Conservation (phyloP, 139 green algal species). For the Ostreobium quekettii region DNA sequence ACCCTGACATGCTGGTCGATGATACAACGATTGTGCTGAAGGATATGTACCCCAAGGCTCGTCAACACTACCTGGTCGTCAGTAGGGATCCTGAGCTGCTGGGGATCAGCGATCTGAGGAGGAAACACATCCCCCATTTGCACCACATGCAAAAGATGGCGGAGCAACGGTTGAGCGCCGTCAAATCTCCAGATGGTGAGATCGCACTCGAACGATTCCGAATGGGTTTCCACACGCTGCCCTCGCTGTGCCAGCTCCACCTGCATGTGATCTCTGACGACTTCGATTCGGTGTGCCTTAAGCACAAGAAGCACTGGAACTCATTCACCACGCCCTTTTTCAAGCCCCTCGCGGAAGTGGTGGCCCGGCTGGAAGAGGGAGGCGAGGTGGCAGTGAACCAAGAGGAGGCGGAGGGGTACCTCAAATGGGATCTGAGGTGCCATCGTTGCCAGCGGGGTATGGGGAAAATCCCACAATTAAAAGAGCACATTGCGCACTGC, state of each 20-base stretch:
- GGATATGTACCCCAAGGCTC: neutral
- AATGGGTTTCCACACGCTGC: constrained; percentile 68
- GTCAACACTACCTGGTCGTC: neutral
- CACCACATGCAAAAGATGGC: neutral
- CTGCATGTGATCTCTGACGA: constrained; percentile 72
- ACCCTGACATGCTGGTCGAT: neutral
- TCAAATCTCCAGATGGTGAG: neutral
- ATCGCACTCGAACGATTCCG: no score
- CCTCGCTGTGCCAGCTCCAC: constrained; percentile 78
- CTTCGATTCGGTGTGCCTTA: constrained; percentile 41
- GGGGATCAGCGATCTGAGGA: neutral
- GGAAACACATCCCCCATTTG: neutral
- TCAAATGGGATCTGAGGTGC: constrained; percentile 52
- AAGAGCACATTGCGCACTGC: constrained; percentile 69
- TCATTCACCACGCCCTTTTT: constrained; percentile 69
- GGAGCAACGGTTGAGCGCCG: neutral
- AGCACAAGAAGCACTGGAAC: constrained; percentile 80
- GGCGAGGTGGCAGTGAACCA: constrained; percentile 31
- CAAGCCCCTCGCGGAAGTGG: constrained; percentile 31
- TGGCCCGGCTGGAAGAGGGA: constrained; percentile 19
- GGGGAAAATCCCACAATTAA: constrained; percentile 58
- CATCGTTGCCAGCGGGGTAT: constrained; percentile 38
- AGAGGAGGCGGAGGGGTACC: constrained; percentile 27
- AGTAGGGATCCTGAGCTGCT: neutral
- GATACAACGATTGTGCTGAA: neutral